These are phyloP conservation scores for Aspergillus ibericus DNA, from an alignment of 2,329 filamentous ascomycete genomes.

Conservation along the genomic window DNA sequence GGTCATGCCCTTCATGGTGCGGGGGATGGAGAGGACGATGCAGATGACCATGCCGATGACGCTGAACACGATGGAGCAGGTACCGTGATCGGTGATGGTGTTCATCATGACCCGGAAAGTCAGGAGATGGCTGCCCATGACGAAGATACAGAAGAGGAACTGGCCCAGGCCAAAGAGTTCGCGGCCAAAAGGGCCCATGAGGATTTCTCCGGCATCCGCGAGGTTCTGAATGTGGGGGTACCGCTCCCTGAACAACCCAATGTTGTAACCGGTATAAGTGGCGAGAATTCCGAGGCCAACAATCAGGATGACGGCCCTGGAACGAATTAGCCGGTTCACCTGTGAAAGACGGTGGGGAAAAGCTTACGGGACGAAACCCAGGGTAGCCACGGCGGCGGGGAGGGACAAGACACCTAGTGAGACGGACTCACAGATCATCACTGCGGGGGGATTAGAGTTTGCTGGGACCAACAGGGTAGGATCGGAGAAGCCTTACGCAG, in stretches of 20 bases:
- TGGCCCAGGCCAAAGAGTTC: constrained; percentile 65
- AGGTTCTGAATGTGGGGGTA: constrained; percentile 64
- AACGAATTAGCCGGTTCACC: not conserved
- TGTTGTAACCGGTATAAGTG: constrained; percentile 60
- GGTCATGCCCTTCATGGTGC: constrained; percentile 63
- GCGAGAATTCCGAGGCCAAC: constrained; percentile 55
- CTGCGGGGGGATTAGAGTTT: constrained; percentile 16
- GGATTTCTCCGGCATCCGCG: constrained; percentile 64
- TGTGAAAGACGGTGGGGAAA: not conserved
- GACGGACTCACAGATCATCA: constrained; percentile 59
- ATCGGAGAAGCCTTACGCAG: constrained; percentile 27
- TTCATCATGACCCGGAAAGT: constrained; percentile 70
- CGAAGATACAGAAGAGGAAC: constrained; percentile 64
- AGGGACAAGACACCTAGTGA: constrained; percentile 57
- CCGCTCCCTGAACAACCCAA: constrained; percentile 57
- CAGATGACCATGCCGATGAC: constrained; percentile 60
- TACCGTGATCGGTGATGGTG: constrained; percentile 60
- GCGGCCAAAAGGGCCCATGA: constrained; percentile 61
- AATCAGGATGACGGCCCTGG: constrained; percentile 54
- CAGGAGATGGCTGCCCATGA: constrained; percentile 69
- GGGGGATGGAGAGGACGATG: constrained; percentile 59
- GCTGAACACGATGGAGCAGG: constrained; percentile 64
- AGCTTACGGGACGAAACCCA: constrained; percentile 53
- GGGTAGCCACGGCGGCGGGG: constrained; percentile 50
- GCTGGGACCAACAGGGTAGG: not conserved